Conservation (phyloP, 352 stramenopile species). For the Pythium utonaiense region DNA sequence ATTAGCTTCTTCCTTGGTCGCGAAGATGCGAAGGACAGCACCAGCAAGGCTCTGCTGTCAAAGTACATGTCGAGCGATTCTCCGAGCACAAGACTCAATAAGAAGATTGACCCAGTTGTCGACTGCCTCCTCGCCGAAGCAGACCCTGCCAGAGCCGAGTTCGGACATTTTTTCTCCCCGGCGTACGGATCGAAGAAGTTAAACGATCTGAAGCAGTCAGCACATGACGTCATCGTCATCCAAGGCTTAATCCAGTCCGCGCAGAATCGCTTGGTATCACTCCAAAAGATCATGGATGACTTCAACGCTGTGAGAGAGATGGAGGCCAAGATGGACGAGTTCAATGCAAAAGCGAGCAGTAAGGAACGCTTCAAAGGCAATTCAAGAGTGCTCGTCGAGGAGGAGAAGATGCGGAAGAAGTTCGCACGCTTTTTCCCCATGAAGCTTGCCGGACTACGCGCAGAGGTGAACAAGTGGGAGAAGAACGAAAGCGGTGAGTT, state of each 20-base stretch:
- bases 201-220: constrained; percentile 35
- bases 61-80: constrained; percentile 36
- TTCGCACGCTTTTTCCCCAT: constrained; percentile 68
- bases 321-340: constrained; percentile 72
- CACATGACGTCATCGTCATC: constrained; percentile 43
- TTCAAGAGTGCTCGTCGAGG: constrained; percentile 65
- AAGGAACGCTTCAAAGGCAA: constrained; percentile 76
- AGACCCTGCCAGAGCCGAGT: constrained; percentile 15
- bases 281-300: constrained; percentile 78
- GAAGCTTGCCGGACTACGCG: constrained; percentile 41
- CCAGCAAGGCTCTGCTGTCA: constrained; percentile 41
- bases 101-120: background rate
- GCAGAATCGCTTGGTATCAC: constrained; percentile 54
- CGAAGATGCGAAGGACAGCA: constrained; percentile 34
- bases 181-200: constrained; percentile 40
- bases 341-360: constrained; percentile 62
- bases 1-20: constrained; percentile 71
- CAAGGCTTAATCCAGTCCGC: constrained; percentile 45
- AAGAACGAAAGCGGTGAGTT: constrained; percentile 72
- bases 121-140: background rate
- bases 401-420: constrained; percentile 74
- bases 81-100: background rate
- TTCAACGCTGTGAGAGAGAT: constrained; percentile 68
- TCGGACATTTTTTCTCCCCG: constrained; percentile 39
- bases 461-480: constrained; percentile 73